These are phyloP conservation scores for Botrytis tulipae DNA, from an alignment of 2,329 filamentous ascomycete genomes.

Conservation along the genomic window DNA sequence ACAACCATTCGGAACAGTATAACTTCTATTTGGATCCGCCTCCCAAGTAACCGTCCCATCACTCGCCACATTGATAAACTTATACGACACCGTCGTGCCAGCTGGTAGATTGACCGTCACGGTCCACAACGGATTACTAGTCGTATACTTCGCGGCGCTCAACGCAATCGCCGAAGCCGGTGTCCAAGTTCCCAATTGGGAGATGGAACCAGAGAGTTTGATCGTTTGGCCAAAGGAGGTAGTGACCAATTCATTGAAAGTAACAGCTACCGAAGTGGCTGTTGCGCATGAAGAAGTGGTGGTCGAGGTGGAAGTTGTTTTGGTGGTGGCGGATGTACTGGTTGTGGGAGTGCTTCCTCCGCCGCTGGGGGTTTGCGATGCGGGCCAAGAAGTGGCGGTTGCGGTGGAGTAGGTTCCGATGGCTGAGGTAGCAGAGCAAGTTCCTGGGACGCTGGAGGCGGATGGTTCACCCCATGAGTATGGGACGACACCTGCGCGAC, in stretches of 20 bases:
- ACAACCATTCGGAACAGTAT: constrained; percentile 34
- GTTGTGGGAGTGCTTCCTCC: constrained; percentile 22
- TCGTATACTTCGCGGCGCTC: constrained; percentile 57
- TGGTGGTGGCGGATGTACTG: constrained; percentile 21
- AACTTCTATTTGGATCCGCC: constrained; percentile 45
- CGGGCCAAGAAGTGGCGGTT: constrained; percentile 48
- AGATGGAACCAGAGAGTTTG: constrained; percentile 60
- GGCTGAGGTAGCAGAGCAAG: constrained; percentile 49
- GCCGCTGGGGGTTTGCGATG: constrained; percentile 37
- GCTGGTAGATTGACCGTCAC: constrained; percentile 53
- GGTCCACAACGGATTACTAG: constrained; percentile 60
- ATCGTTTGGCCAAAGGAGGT: constrained; percentile 63
- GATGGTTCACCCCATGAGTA: constrained; percentile 53
- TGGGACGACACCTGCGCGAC: constrained; percentile 55
- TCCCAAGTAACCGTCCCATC: constrained; percentile 63
- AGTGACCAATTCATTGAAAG: constrained; percentile 57
- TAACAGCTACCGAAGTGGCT: constrained; percentile 53
- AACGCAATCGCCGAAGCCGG: constrained; percentile 53
- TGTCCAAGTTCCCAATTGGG: constrained; percentile 63
- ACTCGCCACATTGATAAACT: constrained; percentile 61
- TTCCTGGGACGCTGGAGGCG: constrained; percentile 48
- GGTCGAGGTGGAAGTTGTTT: constrained; percentile 22
- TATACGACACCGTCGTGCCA: constrained; percentile 61
- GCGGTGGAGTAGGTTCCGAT: constrained; percentile 50
- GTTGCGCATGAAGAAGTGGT: constrained; percentile 43